These are phyloP conservation scores for Encephalitozoon romaleae DNA, from an alignment of 371 early-diverging fungal species.

Conservation along the genomic window DNA sequence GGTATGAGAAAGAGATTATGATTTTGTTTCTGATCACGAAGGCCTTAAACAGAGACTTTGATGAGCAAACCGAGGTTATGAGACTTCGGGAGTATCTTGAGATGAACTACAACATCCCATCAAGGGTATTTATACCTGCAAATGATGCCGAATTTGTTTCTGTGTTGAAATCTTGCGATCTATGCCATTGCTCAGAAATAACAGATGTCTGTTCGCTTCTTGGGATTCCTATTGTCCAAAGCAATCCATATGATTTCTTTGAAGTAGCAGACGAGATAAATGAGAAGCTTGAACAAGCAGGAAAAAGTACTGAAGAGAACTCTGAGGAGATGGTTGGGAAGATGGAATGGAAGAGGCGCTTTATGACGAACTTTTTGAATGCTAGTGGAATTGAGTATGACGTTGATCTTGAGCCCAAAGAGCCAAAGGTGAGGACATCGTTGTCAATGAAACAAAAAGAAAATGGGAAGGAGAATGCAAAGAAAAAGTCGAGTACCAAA, in stretches of 20 bases:
- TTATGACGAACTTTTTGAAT: background rate
- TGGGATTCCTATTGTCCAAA: conserved; percentile 3
- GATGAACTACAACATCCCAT: background rate
- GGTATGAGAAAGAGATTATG: background rate
- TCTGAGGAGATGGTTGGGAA: background rate
- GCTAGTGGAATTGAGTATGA: background rate
- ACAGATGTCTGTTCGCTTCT: background rate
- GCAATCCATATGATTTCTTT: conserved; percentile 11
- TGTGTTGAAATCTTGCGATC: background rate
- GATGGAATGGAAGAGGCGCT: background rate
- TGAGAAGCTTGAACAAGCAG: background rate
- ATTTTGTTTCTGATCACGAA: conserved; percentile 6
- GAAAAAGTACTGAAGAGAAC: background rate
- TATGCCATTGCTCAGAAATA: background rate
- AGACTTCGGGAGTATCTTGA: background rate
- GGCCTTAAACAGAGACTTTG: background rate
- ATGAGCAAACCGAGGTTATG: background rate
- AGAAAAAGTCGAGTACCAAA: background rate
- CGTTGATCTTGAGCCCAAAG: background rate
- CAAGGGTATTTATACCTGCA: background rate
- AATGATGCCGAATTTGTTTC: background rate
- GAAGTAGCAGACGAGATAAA: conserved; percentile 18
- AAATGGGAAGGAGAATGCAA: background rate
- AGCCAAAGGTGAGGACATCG: background rate
- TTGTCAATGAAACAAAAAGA: background rate